Conservation (phyloP, 371 early-diverging fungal species). For the Mucor lusitanicus region DNA sequence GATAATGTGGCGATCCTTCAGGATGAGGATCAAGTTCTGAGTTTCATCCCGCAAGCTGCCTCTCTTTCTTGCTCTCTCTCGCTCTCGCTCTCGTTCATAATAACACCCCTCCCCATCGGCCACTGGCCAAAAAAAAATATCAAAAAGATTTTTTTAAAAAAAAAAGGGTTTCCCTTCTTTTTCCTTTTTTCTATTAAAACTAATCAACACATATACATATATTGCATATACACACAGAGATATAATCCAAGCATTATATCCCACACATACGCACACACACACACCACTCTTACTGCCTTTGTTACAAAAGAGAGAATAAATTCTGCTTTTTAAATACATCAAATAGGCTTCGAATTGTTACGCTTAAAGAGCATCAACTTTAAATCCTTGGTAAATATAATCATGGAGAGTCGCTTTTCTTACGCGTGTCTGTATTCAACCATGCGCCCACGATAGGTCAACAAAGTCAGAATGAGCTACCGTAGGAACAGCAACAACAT, state of each 20-base stretch:
- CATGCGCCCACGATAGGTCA: not conserved
- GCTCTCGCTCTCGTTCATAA: not conserved
- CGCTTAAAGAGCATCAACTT: not conserved
- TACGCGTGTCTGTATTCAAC: not conserved
- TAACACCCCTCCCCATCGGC: not conserved
- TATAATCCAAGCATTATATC: not conserved
- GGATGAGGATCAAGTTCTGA: slow-evolving; percentile 28
- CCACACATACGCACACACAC: no score
- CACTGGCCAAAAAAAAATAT: slow-evolving; percentile 1
- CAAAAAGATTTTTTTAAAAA: slow-evolving; percentile 1
- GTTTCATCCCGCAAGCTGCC: not conserved
- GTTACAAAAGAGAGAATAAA: not conserved
- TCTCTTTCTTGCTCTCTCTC: no score
- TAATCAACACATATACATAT: not conserved
- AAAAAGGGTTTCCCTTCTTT: not conserved
- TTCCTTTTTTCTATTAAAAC: not conserved
- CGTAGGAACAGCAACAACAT: slow-evolving; percentile 13
- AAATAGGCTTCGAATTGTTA: not conserved
- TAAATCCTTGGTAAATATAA: not conserved
- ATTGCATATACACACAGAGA: not conserved
- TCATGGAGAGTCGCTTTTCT: not conserved
- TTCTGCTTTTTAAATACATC: not conserved
- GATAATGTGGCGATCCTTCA: slow-evolving; percentile 20
- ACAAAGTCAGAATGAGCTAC: slow-evolving; percentile 3
- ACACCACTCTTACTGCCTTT: not conserved